Evolutionary conservation across 2,329 filamentous ascomycete genomes (phyloP).

Genomic region (Nemania serpens): DNA sequence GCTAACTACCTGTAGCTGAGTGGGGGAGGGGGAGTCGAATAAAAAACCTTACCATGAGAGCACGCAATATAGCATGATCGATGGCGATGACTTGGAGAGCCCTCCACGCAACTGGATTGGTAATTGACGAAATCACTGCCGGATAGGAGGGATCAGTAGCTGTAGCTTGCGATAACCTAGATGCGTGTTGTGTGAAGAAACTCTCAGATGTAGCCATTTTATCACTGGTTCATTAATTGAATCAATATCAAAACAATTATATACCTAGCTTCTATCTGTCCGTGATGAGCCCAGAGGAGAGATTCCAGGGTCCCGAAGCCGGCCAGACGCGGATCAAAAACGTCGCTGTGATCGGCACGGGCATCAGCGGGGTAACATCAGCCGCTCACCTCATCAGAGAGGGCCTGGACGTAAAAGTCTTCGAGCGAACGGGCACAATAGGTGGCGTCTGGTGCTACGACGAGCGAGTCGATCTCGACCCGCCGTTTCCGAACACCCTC

Average conservation of each 20-base stretch:
- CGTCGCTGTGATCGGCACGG: constrained; percentile 67
- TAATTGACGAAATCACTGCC: constrained; percentile 10
- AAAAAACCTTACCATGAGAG: constrained; percentile 6
- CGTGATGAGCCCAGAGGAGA: constrained; percentile 8
- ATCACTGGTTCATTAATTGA: neutral
- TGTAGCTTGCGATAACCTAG: neutral
- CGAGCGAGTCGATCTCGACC: constrained; percentile 52
- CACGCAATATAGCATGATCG: constrained; percentile 29
- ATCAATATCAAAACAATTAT: neutral
- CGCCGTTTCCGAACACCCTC: constrained; percentile 37
- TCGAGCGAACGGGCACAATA: constrained; percentile 63
- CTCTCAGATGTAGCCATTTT: neutral
- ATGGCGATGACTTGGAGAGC: constrained; percentile 14
- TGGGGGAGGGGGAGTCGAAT: neutral
- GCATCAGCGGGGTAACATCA: constrained; percentile 64
- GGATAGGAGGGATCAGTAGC: neutral
- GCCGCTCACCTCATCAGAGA: constrained; percentile 68
- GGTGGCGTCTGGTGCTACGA: constrained; percentile 71
- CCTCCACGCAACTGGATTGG: constrained; percentile 14
- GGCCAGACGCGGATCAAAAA: constrained; percentile 32
- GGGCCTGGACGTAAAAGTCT: constrained; percentile 61
- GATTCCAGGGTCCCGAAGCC: constrained; percentile 3
- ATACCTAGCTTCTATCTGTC: constrained; percentile 1
- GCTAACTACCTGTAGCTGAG: neutral
- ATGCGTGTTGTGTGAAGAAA: neutral